Evolutionary conservation across 495 filamentous ascomycete genomes (phyloP).

Genomic region (Aspergillus heteromorphus): DNA sequence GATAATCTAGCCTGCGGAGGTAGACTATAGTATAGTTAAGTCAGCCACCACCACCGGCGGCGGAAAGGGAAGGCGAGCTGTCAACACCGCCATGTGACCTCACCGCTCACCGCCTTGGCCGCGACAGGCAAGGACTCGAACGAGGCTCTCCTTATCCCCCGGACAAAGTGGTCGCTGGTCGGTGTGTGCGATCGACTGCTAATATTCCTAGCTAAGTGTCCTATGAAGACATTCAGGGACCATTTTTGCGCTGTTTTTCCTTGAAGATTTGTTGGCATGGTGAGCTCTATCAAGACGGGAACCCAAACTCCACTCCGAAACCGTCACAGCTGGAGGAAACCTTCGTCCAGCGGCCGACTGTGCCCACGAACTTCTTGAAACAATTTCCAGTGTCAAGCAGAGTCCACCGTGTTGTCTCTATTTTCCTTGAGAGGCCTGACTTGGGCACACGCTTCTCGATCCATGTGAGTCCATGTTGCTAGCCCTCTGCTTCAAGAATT

Average conservation of each 20-base stretch:
- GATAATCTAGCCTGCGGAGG: background rate
- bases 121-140: background rate
- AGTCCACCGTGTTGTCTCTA: constrained; percentile 32
- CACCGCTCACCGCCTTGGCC: constrained; percentile 16
- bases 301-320: constrained; percentile 14
- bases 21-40: too few species aligned
- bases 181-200: background rate
- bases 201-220: background rate
- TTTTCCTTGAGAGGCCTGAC: constrained; percentile 25
- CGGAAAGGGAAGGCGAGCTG: constrained; percentile 7
- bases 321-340: constrained; percentile 4
- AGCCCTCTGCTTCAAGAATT: background rate
- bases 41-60: background rate
- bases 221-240: background rate
- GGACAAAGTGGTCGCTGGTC: background rate
- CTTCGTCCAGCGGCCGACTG: constrained; percentile 1
- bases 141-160: background rate
- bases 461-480: constrained; percentile 27
- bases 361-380: constrained; percentile 6
- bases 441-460: constrained; percentile 26
- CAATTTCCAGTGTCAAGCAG: constrained; percentile 1
- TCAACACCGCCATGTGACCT: constrained; percentile 14
- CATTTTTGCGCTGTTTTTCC: background rate
- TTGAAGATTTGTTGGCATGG: constrained; percentile 5
- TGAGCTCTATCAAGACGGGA: constrained; percentile 11